phyloP scores from a whole-genome alignment of 352 stramenopile species.

The Globisporangium recalcitrans region DNA sequence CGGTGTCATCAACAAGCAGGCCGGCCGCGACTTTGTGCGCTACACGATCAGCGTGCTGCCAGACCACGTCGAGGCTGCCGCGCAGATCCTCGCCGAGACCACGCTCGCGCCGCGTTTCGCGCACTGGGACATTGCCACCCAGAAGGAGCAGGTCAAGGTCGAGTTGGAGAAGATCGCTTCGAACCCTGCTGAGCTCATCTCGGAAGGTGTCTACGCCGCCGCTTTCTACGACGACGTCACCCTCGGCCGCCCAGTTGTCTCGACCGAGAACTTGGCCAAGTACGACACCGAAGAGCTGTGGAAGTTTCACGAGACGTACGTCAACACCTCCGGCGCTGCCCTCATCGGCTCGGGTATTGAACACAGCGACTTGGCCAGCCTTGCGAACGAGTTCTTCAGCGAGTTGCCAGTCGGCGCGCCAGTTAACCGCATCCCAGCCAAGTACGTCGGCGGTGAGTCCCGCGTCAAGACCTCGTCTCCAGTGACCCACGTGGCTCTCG shows the following conservation, averaged over 20 bases:
- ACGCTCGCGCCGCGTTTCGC: slow-evolving; percentile 72
- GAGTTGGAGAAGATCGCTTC: slow-evolving; percentile 41
- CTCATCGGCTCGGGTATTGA: slow-evolving; percentile 60
- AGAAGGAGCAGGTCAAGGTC: slow-evolving; percentile 61
- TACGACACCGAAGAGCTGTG: slow-evolving; percentile 44
- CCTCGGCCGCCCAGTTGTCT: slow-evolving; percentile 48
- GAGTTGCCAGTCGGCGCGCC: slow-evolving; percentile 30
- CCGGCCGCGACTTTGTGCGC: slow-evolving; percentile 68
- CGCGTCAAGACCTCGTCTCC: slow-evolving; percentile 53
- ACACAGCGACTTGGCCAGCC: slow-evolving; percentile 50
- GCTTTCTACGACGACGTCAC: slow-evolving; percentile 80
- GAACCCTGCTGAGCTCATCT: slow-evolving; percentile 40
- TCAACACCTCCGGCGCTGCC: slow-evolving; percentile 54
- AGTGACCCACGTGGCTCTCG: slow-evolving; percentile 72
- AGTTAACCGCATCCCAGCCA: slow-evolving; percentile 23
- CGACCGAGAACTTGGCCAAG: slow-evolving; percentile 49
- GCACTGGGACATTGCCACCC: slow-evolving; percentile 68
- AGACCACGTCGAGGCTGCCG: slow-evolving; percentile 55
- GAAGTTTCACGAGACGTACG: slow-evolving; percentile 63
- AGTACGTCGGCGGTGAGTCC: slow-evolving; percentile 78
- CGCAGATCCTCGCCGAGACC: slow-evolving; percentile 75
- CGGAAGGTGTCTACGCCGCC: slow-evolving; percentile 60
- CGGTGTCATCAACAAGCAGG: slow-evolving; percentile 51
- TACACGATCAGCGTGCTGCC: slow-evolving; percentile 77
- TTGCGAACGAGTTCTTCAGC: slow-evolving; percentile 66